A percentile compares a stretch with the other conserved stretches of the same genome.
These are phyloP conservation scores for Perilla frutescens DNA, from an alignment of 257 asterid species.

Conservation along the genomic window DNA sequence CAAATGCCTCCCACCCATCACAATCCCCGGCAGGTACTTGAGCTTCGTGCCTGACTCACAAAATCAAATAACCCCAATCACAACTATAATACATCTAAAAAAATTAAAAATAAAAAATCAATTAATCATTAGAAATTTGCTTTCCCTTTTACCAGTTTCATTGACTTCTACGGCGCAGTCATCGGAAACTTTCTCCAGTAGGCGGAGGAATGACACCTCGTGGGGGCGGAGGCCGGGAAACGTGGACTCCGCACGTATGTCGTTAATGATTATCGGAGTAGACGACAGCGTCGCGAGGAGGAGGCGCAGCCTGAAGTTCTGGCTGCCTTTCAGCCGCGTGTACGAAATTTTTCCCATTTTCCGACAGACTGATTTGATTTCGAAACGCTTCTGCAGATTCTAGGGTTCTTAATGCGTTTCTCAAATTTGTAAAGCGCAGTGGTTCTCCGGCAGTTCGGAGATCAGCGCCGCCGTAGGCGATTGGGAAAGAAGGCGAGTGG, in stretches of 20 bases:
- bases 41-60: slow-evolving; percentile 67
- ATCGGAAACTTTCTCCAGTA: slow-evolving; percentile 73
- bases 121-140: background rate
- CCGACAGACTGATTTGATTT: background rate
- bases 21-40: slow-evolving; percentile 86
- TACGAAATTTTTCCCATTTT: slow-evolving; percentile 60
- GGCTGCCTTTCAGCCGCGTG: slow-evolving; percentile 76
- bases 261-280: slow-evolving; percentile 73
- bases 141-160: slow-evolving; percentile 62
- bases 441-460: background rate
- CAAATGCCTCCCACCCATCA: slow-evolving; percentile 84
- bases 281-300: slow-evolving; percentile 79
- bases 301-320: slow-evolving; percentile 74
- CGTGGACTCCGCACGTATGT: slow-evolving; percentile 74
- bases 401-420: background rate
- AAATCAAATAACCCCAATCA: slow-evolving; percentile 23
- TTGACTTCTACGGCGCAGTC: slow-evolving; percentile 76
- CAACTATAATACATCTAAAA: background rate
- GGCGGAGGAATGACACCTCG: slow-evolving; percentile 82
- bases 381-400: background rate
- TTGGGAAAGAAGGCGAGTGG: background rate
- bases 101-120: background rate
- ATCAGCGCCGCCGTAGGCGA: slow-evolving; percentile 5
- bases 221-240: slow-evolving; percentile 80
- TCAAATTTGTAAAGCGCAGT: background rate